Percentiles rank a stretch among this genome's conserved stretches.
Evolutionary conservation across 768 basidiomycete genomes (phyloP).

Genomic region (Pisolithus marmoratus): DNA sequence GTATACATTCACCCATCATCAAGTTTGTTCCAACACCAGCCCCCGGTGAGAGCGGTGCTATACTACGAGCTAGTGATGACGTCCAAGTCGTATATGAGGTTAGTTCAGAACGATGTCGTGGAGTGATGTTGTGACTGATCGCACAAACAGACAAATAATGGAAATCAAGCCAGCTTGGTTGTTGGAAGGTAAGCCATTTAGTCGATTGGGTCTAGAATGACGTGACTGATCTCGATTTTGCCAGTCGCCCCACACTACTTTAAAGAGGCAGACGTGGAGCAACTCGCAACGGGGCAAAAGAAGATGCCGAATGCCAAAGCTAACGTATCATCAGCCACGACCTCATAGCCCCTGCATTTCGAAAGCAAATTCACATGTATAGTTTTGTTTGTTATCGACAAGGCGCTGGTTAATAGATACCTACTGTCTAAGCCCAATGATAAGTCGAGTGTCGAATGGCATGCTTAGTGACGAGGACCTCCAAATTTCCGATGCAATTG

Average conservation of each 20-base stretch:
- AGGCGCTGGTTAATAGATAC: neutral
- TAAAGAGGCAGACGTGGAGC: constrained; percentile 78
- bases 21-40: constrained; percentile 91
- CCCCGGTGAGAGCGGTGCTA: constrained; percentile 81
- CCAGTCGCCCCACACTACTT: constrained; percentile 96
- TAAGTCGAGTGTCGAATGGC: too few species aligned
- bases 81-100: constrained; percentile 93
- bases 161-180: constrained; percentile 97
- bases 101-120: constrained; percentile 12
- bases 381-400: neutral
- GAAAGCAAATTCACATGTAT: neutral
- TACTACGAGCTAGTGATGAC: constrained; percentile 99
- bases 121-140: neutral
- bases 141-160: constrained; percentile 73
- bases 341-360: neutral
- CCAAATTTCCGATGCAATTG: too few species aligned
- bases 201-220: neutral
- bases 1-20: constrained; percentile 97
- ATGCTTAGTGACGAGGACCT: too few species aligned
- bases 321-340: constrained; percentile 31
- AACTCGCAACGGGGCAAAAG: constrained; percentile 74
- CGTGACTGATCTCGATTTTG: constrained; percentile 1
- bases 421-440: too few species aligned
- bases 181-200: constrained; percentile 60
- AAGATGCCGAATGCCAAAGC: constrained; percentile 92